These are phyloP conservation scores for Elasticomyces elasticus DNA, from an alignment of 495 filamentous ascomycete genomes.

Conservation along the genomic window DNA sequence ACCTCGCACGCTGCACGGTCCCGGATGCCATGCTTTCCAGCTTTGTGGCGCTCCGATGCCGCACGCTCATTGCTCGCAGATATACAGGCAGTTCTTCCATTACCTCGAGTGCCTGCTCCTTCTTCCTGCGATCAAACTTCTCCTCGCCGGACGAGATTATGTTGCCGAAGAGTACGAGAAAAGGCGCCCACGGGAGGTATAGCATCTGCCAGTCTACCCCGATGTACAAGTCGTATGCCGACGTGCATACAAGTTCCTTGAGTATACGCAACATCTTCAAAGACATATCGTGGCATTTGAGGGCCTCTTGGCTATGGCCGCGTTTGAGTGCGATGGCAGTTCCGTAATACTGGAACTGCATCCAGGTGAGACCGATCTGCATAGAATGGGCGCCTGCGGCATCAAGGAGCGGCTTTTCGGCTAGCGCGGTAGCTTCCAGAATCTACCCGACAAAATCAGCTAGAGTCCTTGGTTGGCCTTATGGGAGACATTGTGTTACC, in stretches of 20 bases:
- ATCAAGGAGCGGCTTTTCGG: constrained; percentile 7
- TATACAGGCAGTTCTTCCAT: constrained; percentile 11
- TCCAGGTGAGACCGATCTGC: background rate
- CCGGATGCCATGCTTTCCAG: constrained; percentile 2
- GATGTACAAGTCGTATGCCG: constrained; percentile 5
- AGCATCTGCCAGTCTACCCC: constrained; percentile 11
- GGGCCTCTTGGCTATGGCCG: background rate
- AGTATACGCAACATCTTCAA: constrained; percentile 5
- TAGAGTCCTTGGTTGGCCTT: no score
- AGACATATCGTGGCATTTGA: constrained; percentile 1
- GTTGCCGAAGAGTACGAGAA: constrained; percentile 5
- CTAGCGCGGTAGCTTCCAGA: constrained; percentile 8
- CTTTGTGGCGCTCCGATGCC: background rate
- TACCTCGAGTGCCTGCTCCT: background rate
- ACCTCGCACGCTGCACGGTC: constrained; percentile 5
- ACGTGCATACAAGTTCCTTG: constrained; percentile 1
- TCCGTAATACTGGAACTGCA: constrained; percentile 2
- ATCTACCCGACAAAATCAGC: no score
- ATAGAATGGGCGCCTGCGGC: background rate
- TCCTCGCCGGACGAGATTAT: background rate
- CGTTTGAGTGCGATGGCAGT: background rate
- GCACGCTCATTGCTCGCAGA: background rate
- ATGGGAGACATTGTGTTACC: background rate
- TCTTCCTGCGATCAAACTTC: background rate
- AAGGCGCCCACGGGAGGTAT: constrained; percentile 9